phyloP scores from a whole-genome alignment of 2,329 filamentous ascomycete species.

The Trichophyton benhamiae region DNA sequence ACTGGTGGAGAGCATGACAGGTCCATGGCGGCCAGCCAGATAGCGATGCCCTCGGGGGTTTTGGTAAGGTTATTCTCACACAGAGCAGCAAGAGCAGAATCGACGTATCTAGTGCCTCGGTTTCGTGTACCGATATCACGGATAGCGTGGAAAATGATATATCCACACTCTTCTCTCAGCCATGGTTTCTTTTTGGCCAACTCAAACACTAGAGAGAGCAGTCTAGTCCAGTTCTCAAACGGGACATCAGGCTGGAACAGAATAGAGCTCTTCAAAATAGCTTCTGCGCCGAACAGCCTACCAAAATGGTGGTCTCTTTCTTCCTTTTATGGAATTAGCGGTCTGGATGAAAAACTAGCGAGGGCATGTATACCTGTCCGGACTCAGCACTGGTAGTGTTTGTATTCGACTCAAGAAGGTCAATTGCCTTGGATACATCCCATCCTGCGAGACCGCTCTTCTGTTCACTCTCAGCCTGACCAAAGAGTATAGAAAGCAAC shows the following conservation, averaged over 20 bases:
- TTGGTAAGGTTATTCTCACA: conserved; percentile 55
- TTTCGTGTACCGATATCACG: conserved; percentile 38
- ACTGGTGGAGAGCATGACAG: conserved; percentile 54
- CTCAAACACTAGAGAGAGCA: conserved; percentile 62
- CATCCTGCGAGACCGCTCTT: conserved; percentile 21
- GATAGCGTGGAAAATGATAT: conserved; percentile 63
- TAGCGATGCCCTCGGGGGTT: conserved; percentile 76
- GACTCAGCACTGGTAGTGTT: conserved; percentile 40
- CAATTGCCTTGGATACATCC: conserved; percentile 35
- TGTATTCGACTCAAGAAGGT: conserved; percentile 42
- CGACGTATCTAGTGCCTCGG: conserved; percentile 39
- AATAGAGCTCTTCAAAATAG: conserved; percentile 66
- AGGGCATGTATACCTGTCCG: conserved; percentile 36
- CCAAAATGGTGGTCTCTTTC: conserved; percentile 77
- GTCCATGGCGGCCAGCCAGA: conserved; percentile 64
- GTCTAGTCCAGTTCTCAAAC: conserved; percentile 40
- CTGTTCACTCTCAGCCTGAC: conserved; percentile 13
- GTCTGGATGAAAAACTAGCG: background rate
- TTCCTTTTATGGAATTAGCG: conserved; percentile 50
- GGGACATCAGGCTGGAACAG: conserved; percentile 48
- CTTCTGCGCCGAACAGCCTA: conserved; percentile 74
- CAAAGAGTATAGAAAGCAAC: conserved; percentile 59
- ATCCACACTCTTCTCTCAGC: conserved; percentile 79
- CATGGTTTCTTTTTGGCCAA: conserved; percentile 73
- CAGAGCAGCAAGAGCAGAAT: conserved; percentile 51